Base-by-base conservation (phyloP, 345 rosid species). In the Carallia pectinifolia region DNA sequence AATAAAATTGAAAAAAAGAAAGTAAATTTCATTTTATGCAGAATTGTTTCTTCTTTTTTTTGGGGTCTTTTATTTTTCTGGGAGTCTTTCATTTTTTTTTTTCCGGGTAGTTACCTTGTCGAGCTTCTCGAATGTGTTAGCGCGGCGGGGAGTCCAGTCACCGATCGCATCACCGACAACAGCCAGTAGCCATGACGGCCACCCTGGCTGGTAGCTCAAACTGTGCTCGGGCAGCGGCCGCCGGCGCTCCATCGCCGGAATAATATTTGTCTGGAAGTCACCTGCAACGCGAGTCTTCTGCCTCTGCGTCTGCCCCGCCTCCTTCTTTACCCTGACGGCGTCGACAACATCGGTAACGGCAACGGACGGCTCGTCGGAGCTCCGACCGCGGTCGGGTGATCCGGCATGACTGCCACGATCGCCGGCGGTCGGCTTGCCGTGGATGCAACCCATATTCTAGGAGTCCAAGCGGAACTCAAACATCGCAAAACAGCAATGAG, bases 181-280 rank as follows among this genome's bases (percentile, higher is more conserved):
- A 7, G 86, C 87, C 73, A 90, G 71, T 12, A 92, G 76, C 98
- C 98, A 92, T 50, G 96, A 78, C 1, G 96, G 96, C 98, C 98
- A 92, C 6, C 85, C 89, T 1, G 81, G 85, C 69, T 85, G 83
- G 7, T 64, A 62, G 31, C 77, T 64, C 62, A 72, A 67, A 23
- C 73, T 54, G 73, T 54, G 65, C 29, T 79, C 77, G 7, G 69
- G 66, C 9, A 69, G 62, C 0, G 63, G 72, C 61, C 78, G 70
- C 65, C 82, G 85, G 7, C 81, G 68, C 76, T 80, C 88, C 65
- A 66, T 76, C 58, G 17, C 70, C 70, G 74, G 72, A 39, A 69
- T 64, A 39, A 69, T 64, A 60, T 71, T 79, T 18, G 61, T 75
- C 9, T 77, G 78, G 56, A 85, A 79, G 56, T 79, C 89, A 44